Evolutionary conservation across 2,329 filamentous ascomycete species (phyloP).

Genomic region (Phoma sp.): DNA sequence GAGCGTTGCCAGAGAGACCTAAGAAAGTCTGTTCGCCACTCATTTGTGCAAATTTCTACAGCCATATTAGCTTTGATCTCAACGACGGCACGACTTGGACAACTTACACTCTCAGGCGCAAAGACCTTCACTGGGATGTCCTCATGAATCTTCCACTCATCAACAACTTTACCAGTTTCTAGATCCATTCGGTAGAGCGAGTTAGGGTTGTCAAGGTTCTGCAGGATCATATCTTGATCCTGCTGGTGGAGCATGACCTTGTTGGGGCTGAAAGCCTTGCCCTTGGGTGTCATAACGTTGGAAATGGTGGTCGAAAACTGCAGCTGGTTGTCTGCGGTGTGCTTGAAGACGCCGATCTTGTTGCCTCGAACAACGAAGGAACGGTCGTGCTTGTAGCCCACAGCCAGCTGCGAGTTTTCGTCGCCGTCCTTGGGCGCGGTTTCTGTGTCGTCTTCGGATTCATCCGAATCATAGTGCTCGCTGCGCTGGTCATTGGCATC

Average conservation of each 20-base stretch:
- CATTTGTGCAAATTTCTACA: conserved; percentile 93
- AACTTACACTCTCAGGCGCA: conserved; percentile 79
- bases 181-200: conserved; percentile 97
- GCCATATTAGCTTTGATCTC: conserved; percentile 28
- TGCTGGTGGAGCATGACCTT: conserved; percentile 97
- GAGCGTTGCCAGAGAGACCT: conserved; percentile 88
- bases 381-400: conserved; percentile 95
- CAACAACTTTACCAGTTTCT: conserved; percentile 96
- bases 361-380: conserved; percentile 97
- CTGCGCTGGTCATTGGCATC: conserved; percentile 70
- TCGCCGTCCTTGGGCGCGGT: conserved; percentile 77
- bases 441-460: conserved; percentile 80
- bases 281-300: conserved; percentile 87
- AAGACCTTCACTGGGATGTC: conserved; percentile 93
- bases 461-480: conserved; percentile 77
- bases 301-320: conserved; percentile 98
- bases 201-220: conserved; percentile 83
- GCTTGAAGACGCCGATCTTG: conserved; percentile 99
- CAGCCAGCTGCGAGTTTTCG: conserved; percentile 90
- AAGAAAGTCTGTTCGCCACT: conserved; percentile 94
- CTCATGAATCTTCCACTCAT: conserved; percentile 98
- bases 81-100: not conserved
- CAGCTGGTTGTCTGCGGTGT: conserved; percentile 88
- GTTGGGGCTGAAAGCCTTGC: conserved; percentile 84
- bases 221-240: conserved; percentile 87